Evolutionary conservation across 148 eudicot genomes (phyloP).

Genomic region (Rhododendron kiyosumense): DNA sequence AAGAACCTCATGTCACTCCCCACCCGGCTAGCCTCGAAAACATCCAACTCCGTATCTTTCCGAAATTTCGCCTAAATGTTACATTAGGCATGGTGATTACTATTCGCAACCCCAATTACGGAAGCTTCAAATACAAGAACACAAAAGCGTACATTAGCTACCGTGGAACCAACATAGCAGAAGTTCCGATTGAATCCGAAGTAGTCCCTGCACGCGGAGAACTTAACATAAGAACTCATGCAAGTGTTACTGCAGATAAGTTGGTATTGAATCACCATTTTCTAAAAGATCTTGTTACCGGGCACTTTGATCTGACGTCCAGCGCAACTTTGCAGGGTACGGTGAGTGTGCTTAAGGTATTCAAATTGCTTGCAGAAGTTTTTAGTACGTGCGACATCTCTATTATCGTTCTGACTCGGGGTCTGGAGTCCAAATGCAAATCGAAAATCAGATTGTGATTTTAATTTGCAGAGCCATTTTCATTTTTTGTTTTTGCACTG

Average conservation of each 20-base stretch:
- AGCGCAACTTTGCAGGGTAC: constrained; percentile 17
- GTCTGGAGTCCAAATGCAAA: constrained; percentile 21
- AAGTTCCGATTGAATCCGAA: constrained; percentile 12
- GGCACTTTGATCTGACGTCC: constrained; percentile 20
- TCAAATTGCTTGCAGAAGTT: constrained; percentile 19
- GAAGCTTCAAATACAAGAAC: constrained; percentile 19
- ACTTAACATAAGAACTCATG: constrained; percentile 17
- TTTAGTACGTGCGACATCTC: constrained; percentile 23
- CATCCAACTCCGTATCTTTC: constrained; percentile 16
- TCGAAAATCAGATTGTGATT: constrained; percentile 18
- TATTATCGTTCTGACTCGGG: constrained; percentile 3
- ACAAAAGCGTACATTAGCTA: constrained; percentile 16
- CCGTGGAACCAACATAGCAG: constrained; percentile 16
- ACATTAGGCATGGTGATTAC: constrained; percentile 19
- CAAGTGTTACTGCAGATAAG: constrained; percentile 23
- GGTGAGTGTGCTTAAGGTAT: constrained; percentile 19
- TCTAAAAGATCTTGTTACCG: constrained; percentile 12
- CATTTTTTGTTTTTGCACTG: no score
- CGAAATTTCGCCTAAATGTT: constrained; percentile 22
- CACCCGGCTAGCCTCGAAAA: constrained; percentile 21
- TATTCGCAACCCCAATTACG: constrained; percentile 24
- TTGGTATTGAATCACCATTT: constrained; percentile 17
- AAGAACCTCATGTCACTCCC: constrained; percentile 19
- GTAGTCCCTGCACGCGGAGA: constrained; percentile 24
- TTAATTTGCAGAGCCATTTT: background rate